A percentile compares a stretch with the other conserved stretches of the same genome.
Evolutionary conservation across 73 alveolate species (phyloP).

Genomic region (Tetrahymena malaccensis): DNA sequence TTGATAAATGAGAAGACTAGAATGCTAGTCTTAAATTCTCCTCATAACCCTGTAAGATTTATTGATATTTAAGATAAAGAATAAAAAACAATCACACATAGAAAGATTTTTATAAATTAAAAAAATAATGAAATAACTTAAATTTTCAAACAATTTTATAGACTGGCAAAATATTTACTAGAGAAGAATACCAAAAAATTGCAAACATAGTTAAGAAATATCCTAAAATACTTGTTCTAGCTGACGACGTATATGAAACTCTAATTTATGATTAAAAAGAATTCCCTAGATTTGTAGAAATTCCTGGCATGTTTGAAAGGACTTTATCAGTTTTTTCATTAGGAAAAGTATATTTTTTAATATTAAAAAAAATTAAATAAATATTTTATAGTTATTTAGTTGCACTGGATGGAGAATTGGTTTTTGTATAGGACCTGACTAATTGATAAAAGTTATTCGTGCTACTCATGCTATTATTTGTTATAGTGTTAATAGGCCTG

Average conservation of each 20-base stretch:
- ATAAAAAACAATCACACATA: too few relatives aligned
- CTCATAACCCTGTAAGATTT: background rate
- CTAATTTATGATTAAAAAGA: background rate
- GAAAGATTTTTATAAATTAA: too few relatives aligned
- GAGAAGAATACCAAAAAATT: background rate
- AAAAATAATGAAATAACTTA: too few relatives aligned
- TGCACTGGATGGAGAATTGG: background rate
- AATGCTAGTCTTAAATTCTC: background rate
- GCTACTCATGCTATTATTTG: background rate
- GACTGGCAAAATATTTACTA: background rate
- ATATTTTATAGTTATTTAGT: background rate
- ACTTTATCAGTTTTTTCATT: background rate
- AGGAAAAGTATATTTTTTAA: background rate
- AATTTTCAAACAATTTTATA: background rate
- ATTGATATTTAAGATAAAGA: background rate
- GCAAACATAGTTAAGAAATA: background rate
- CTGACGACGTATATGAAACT: background rate
- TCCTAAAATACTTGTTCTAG: background rate
- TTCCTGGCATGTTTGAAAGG: background rate
- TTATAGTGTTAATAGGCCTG: background rate
- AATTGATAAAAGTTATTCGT: background rate
- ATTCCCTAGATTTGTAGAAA: background rate
- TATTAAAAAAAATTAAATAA: background rate
- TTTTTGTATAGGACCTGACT: background rate
- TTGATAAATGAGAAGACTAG: background rate